These are phyloP conservation scores for Leptographium radiaticola DNA, from an alignment of 2,329 filamentous ascomycete genomes.

Conservation along the genomic window DNA sequence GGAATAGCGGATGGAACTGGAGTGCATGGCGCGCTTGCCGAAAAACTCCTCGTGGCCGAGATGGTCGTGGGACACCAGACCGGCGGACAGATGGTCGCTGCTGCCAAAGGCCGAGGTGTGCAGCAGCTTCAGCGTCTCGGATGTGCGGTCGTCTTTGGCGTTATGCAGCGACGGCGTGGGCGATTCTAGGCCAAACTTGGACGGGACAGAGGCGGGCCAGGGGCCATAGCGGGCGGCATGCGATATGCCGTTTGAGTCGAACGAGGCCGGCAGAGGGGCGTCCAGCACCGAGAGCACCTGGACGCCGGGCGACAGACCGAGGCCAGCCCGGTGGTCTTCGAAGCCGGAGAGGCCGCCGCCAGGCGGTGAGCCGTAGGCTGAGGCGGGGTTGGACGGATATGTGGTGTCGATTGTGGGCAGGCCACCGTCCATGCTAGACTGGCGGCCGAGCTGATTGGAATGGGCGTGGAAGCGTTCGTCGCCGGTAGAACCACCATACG, in stretches of 20 bases:
- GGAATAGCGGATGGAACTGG: conserved; percentile 42
- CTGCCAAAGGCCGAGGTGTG: conserved; percentile 57
- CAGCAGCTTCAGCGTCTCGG: conserved; percentile 49
- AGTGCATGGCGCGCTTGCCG: conserved; percentile 58
- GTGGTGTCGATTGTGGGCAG: conserved; percentile 47
- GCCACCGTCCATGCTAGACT: conserved; percentile 40
- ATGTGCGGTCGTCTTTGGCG: conserved; percentile 46
- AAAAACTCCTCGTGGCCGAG: conserved; percentile 44
- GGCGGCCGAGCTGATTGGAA: conserved; percentile 27
- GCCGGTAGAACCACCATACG: conserved; percentile 16
- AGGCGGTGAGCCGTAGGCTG: conserved; percentile 64
- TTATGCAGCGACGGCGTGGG: conserved; percentile 61
- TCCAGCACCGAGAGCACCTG: conserved; percentile 79
- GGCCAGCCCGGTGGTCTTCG: conserved; percentile 49
- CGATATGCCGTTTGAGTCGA: conserved; percentile 91
- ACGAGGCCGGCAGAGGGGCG: conserved; percentile 83
- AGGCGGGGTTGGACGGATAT: conserved; percentile 39
- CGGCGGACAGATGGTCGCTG: conserved; percentile 44
- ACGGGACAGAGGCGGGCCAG: conserved; percentile 83
- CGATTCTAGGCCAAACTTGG: conserved; percentile 79
- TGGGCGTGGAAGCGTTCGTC: conserved; percentile 23
- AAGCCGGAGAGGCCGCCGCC: conserved; percentile 14
- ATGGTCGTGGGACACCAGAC: conserved; percentile 18
- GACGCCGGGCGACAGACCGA: conserved; percentile 65
- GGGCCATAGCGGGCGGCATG: conserved; percentile 82